phyloP scores from a whole-genome alignment of 1,284 basidiomycete species.

The Ceratobasidium sp. region DNA sequence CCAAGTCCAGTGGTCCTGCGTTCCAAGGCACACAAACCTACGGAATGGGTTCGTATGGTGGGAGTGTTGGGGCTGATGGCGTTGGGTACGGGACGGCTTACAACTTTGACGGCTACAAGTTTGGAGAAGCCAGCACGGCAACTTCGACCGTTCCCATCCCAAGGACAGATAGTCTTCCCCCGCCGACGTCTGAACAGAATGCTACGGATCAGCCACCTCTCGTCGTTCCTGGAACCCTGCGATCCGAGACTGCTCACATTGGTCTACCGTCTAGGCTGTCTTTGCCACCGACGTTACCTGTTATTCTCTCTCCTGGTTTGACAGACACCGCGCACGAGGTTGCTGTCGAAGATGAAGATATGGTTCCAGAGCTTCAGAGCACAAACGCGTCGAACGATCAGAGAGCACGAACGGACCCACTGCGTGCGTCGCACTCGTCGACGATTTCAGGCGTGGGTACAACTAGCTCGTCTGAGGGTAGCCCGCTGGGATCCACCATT shows the following conservation, averaged over 20 bases:
- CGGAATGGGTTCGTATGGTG: conserved; percentile 1
- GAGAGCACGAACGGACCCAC: conserved; percentile 14
- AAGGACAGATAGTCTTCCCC: background rate
- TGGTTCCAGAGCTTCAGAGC: conserved; percentile 30
- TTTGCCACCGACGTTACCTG: conserved; percentile 16
- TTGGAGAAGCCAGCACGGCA: conserved; percentile 1
- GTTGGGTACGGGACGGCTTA: background rate
- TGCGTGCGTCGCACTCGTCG: conserved; percentile 33
- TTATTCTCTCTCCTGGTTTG: conserved; percentile 16
- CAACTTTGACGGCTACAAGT: conserved; percentile 16
- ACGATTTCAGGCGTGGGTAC: conserved; percentile 23
- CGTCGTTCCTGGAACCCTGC: background rate
- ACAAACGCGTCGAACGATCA: conserved; percentile 13
- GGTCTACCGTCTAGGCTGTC: background rate
- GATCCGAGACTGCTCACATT: background rate
- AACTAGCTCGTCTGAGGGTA: conserved; percentile 30
- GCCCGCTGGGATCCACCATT: conserved; percentile 16
- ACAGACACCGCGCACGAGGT: background rate
- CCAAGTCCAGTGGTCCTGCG: background rate
- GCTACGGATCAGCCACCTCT: background rate
- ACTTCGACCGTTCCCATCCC: conserved; percentile 29
- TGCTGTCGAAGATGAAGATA: conserved; percentile 31
- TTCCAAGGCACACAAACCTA: background rate
- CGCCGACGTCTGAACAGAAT: background rate
- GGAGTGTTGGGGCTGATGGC: background rate